Evolutionary conservation across 2,329 filamentous ascomycete genomes (phyloP).

Genomic region (Penicillium sp.): DNA sequence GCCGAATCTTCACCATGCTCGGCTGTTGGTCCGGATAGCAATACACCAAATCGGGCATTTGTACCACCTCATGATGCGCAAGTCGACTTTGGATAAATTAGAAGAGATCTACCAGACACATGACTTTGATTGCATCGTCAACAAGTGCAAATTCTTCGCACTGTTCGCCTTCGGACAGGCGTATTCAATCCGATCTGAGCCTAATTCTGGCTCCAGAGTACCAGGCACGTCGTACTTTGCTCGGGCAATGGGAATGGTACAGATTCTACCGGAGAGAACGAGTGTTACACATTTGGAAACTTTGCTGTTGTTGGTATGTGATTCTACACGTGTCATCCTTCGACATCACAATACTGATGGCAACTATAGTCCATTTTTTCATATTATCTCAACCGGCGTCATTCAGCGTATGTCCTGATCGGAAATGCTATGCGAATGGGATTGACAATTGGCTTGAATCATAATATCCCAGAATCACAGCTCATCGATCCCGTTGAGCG

Average conservation of each 20-base stretch:
- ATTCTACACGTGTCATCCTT: too few species aligned
- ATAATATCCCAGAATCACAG: slow-evolving; percentile 40
- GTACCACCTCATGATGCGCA: slow-evolving; percentile 39
- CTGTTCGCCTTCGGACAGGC: slow-evolving; percentile 49
- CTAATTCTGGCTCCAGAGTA: slow-evolving; percentile 36
- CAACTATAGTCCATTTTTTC: slow-evolving; percentile 34
- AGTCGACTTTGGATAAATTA: slow-evolving; percentile 40
- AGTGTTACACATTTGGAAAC: slow-evolving; percentile 48
- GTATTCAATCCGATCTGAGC: slow-evolving; percentile 43
- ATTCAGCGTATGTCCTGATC: slow-evolving; percentile 37
- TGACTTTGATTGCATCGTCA: slow-evolving; percentile 34
- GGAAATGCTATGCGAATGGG: slow-evolving; percentile 45
- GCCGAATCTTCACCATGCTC: slow-evolving; percentile 39
- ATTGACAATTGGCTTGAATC: slow-evolving; percentile 46
- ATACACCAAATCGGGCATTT: slow-evolving; percentile 38
- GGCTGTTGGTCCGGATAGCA: slow-evolving; percentile 39
- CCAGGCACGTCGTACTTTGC: slow-evolving; percentile 49
- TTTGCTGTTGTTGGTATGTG: slow-evolving; percentile 39
- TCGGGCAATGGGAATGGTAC: slow-evolving; percentile 41
- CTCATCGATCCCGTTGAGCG: slow-evolving; percentile 41
- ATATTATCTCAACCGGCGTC: slow-evolving; percentile 38
- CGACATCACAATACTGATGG: not conserved
- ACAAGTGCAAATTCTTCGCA: slow-evolving; percentile 48
- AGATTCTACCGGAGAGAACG: slow-evolving; percentile 47
- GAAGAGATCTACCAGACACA: slow-evolving; percentile 40